Evolutionary conservation across 768 basidiomycete genomes (phyloP), one percentile per base, ranked within the genome.

Genomic region (Boletus coccyginus): DNA sequence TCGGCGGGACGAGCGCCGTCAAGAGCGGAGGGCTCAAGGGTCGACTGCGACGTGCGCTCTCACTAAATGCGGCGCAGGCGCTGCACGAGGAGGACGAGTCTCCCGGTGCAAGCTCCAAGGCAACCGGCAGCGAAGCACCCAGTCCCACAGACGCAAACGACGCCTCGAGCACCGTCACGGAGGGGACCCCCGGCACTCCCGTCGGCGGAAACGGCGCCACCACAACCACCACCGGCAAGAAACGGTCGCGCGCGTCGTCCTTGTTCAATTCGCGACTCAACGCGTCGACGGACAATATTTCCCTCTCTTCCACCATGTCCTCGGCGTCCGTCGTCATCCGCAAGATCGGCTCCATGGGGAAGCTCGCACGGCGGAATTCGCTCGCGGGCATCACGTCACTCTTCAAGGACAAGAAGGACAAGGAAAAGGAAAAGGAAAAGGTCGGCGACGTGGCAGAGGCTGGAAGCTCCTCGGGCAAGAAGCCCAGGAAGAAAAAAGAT

Each of bases 291-390:
- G 94, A 96, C 72, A 97, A 96, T 72, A 96, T 98, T 61, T 97
- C 94, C 29, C 82, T 98, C 39, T 90, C 88, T 19, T 94, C 92
- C 9, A 97, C 96, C 44, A 95, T 97, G 63, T 92, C 89, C 60
- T 92, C 90, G 49, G 96, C 96, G 21, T 93, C 90, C 43, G 89
- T 98, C 70, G 96, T 98, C 83, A 95, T 97, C 65, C 84, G 95
- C 62, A 98, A 97, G 76, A 85, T 98, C 46, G 91, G 95, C 4
- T 86, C 86, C 39, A 87, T 97, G 74, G 92, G 92, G 33, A 92
- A 90, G 72, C 81, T 97, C 16, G 92, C 93, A 10, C 76, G 94
- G 49, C 80, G 94, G 43, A 96, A 95, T 68, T 93, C 91, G 38
- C 74, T 98, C 40, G 88, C 90, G 51, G 90, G 93, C 31, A 94